Percentiles rank a stretch among this genome's conserved stretches.
phyloP scores from a whole-genome alignment of 495 filamentous ascomycete species.

The Talaromyces wortmannii region DNA sequence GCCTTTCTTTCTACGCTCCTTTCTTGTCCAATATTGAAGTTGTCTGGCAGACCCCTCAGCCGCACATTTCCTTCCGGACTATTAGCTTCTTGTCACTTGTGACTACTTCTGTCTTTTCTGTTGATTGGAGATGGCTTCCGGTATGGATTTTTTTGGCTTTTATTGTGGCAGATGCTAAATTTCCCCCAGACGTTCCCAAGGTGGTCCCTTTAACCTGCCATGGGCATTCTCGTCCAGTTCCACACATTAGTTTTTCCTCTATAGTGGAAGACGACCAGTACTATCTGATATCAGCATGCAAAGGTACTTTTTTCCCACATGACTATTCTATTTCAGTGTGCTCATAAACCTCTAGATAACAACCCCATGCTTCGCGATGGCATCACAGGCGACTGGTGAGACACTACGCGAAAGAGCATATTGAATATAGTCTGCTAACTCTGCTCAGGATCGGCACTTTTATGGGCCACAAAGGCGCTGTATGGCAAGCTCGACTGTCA shows the following conservation, averaged over 20 bases:
- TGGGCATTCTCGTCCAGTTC: slow-evolving; percentile 92
- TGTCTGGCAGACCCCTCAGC: no score
- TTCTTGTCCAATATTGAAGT: neutral
- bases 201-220: slow-evolving; percentile 93
- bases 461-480: slow-evolving; percentile 94
- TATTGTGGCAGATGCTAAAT: slow-evolving; percentile 1
- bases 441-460: slow-evolving; percentile 84
- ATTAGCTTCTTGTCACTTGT: neutral
- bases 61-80: neutral
- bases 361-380: slow-evolving; percentile 98
- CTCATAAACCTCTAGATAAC: slow-evolving; percentile 53
- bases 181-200: slow-evolving; percentile 50
- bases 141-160: neutral
- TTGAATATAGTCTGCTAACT: neutral
- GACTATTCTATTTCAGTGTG: neutral
- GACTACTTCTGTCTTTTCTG: neutral
- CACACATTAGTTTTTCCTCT: slow-evolving; percentile 88
- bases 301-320: slow-evolving; percentile 51
- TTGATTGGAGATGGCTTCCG: neutral
- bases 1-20: neutral
- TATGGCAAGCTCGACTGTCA: slow-evolving; percentile 90
- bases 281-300: slow-evolving; percentile 96
- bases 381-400: slow-evolving; percentile 87
- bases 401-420: neutral
- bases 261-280: slow-evolving; percentile 81